Base-by-base conservation (phyloP, 176 grass and related monocot species). In the Musa acuminata region DNA sequence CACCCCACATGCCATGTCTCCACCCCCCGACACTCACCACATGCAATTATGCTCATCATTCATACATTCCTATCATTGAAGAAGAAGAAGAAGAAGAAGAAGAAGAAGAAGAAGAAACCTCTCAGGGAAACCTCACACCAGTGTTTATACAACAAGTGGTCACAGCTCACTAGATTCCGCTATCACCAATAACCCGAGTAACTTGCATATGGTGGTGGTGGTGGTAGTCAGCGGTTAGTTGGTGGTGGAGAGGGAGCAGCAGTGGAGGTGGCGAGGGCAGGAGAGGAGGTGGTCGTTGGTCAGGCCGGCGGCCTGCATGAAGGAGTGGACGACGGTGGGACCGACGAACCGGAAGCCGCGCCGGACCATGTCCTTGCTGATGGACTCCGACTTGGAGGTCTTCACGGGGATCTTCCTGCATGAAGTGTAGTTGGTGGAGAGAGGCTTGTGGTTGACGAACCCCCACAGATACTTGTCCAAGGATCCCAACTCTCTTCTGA, bases 351-450 rank as follows among this genome's bases (percentile, higher is more conserved):
- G 95, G 82, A 98, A 91, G 24, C 90, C 95, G 0, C 94, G 90
- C 13, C 94, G 90, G 13, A 98, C 88, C 94, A 98, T 89, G 78
- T 98, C 94, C 74, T 93, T 98, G 94, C 94, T 98, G 82, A 98
- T 93, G 52, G 75, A 83, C 85, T 98, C 95, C 49, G 95, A 98
- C 78, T 98, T 98, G 75, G 95, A 98, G 67, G 90, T 93, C 86
- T 98, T 98, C 59, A 89, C 90, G 0, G 95, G 95, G 71, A 98
- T 98, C 82, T 98, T 98, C 79, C 90, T 82, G 83, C 88, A 86
- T 78, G 82, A 87, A 73, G 83, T 98, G 88, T 98, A 93, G 13
- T 84, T 78, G 23, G 95, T 84, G 19, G 84, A 87, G 52, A 98
- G 84, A 10, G 95, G 69, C 59, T 91, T 98, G 75, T 85, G 74